These are phyloP conservation scores for Dryadomyces quercus-mongolicae DNA, from an alignment of 2,329 filamentous ascomycete genomes.

Conservation along the genomic window DNA sequence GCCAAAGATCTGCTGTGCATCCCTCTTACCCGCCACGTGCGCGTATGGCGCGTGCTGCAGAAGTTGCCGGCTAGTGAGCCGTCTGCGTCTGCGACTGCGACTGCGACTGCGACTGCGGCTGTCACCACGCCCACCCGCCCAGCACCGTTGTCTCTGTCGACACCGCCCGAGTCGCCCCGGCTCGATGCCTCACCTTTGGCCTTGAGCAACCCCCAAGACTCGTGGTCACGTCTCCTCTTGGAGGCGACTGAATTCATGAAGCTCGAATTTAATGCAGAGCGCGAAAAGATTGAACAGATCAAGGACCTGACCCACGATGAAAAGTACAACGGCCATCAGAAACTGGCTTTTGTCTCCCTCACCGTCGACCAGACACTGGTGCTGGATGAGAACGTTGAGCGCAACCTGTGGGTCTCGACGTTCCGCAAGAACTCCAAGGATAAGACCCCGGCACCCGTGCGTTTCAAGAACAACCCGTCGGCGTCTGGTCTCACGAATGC, in stretches of 20 bases:
- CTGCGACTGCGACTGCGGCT: no score
- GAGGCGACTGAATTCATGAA: slow-evolving; percentile 50
- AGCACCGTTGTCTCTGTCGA: slow-evolving; percentile 13
- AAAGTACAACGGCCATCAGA: slow-evolving; percentile 66
- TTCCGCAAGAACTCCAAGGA: slow-evolving; percentile 20
- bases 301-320: slow-evolving; percentile 60
- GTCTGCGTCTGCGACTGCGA: no score
- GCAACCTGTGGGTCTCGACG: slow-evolving; percentile 44
- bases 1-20: slow-evolving; percentile 60
- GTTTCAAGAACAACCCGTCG: slow-evolving; percentile 8
- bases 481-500: not conserved
- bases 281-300: slow-evolving; percentile 45
- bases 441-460: slow-evolving; percentile 2
- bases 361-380: slow-evolving; percentile 65
- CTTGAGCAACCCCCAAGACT: slow-evolving; percentile 17
- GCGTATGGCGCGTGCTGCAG: slow-evolving; percentile 56
- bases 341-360: slow-evolving; percentile 54
- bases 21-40: slow-evolving; percentile 58
- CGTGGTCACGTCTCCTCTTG: slow-evolving; percentile 39
- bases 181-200: not conserved
- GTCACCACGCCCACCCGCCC: not conserved
- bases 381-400: slow-evolving; percentile 65
- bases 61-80: slow-evolving; percentile 19
- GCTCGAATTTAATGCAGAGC: slow-evolving; percentile 49
- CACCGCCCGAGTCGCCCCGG: slow-evolving; percentile 16